A percentile compares a stretch with the other conserved stretches of the same genome.
Evolutionary conservation across 192 early-diverging fungal species (phyloP).

Genomic region (Backusella australiensis): DNA sequence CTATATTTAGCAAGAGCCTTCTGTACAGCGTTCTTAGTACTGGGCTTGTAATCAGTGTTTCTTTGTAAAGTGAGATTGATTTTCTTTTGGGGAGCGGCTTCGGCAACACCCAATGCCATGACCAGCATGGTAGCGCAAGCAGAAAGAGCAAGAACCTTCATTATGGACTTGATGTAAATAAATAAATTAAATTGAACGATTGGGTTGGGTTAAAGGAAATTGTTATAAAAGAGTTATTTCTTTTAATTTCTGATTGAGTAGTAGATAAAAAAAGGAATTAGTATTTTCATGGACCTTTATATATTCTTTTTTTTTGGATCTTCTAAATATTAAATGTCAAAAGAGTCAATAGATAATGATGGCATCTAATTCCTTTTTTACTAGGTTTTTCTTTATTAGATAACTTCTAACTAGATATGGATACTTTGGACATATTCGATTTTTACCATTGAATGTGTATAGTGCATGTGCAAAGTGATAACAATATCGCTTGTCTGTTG

Average conservation of each 20-base stretch:
- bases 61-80: constrained; percentile 10
- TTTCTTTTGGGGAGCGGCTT: neutral
- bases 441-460: neutral
- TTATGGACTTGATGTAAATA: neutral
- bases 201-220: neutral
- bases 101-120: neutral
- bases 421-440: neutral
- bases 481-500: neutral
- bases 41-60: constrained; percentile 28
- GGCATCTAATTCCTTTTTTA: neutral
- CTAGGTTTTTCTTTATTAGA: neutral
- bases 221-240: neutral
- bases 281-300: neutral
- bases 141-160: neutral
- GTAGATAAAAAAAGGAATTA: neutral
- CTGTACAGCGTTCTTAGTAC: constrained; percentile 22
- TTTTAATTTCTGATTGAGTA: neutral
- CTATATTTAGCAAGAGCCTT: constrained; percentile 27
- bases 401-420: neutral
- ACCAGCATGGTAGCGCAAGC: neutral
- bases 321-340: neutral
- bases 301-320: neutral
- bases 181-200: neutral
- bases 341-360: neutral
- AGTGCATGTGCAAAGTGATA: neutral